Base-by-base conservation (phyloP, 2,329 filamentous ascomycete genomes). In the Pestalotiopsis sp. region DNA sequence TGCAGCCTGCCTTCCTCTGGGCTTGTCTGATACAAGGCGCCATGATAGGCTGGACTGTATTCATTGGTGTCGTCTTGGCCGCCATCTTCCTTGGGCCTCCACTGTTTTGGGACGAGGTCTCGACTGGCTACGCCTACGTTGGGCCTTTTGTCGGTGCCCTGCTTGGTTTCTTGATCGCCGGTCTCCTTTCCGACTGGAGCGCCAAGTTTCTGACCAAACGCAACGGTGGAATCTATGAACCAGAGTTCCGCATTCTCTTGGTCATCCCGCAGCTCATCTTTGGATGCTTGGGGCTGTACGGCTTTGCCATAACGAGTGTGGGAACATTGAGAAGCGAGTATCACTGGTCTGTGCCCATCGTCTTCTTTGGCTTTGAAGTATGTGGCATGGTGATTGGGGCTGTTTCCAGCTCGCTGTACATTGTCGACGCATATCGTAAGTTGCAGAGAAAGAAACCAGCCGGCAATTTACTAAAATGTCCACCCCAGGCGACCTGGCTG, bases 21-120 rank as follows among this genome's bases (percentile, higher is more conserved):
- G 86, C 84, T 27, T 86, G 85, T 75, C 84, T 98, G 3, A 93
- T 95, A 64, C 95, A 97, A 84, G 95, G 95, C 17, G 89, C 93
- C 4, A 89, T 97, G 76, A 97, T 98, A 75, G 95, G 95, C 72
- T 98, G 95, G 95, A 97, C 95, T 1, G 93, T 98, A 17, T 93
- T 98, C 76, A 95, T 97, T 72, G 92, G 93, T 68, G 91, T 96
- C 70, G 90, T 96, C 72, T 83, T 97, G 60, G 92, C 91, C n/a
- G 89, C 91, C 69, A 91, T 97, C 73, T 95, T 96, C 82, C 86
- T 97, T 61, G 91, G 91, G 2, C 91, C 92, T 2, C 93, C 93
- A 0, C 88, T 95, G 56, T 96, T 90, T 84, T 97, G 95, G 87
- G 85, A 89, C 74, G 91, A 96, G 80, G 89, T 93, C 66, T 82